These are phyloP conservation scores for Trypanosoma boissoni DNA, from an alignment of 208 protist species.

Conservation along the genomic window DNA sequence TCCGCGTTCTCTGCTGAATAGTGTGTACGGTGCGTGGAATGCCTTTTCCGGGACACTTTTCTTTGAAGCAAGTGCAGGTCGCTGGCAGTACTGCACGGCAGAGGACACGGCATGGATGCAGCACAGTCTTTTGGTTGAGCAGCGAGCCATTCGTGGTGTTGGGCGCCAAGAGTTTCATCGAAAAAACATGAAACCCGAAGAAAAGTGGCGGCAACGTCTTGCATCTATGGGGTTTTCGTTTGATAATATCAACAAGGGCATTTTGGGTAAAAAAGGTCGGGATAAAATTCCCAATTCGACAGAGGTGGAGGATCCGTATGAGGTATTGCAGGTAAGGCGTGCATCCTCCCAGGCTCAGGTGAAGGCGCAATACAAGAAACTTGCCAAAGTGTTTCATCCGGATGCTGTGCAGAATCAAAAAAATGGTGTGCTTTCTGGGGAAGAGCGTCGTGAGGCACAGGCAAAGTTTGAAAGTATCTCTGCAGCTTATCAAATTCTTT, in stretches of 20 bases:
- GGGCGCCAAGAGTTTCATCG: constrained; percentile 75
- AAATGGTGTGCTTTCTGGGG: constrained; percentile 23
- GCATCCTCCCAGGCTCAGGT: constrained; percentile 60
- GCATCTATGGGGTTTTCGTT: constrained; percentile 75
- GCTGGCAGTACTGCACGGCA: constrained; percentile 66
- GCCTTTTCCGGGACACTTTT: constrained; percentile 54
- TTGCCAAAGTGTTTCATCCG: constrained; percentile 85
- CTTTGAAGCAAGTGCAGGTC: constrained; percentile 70
- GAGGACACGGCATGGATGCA: constrained; percentile 36
- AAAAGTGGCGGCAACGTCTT: constrained; percentile 56
- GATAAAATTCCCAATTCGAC: constrained; percentile 14
- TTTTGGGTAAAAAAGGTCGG: constrained; percentile 12
- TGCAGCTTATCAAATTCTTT: constrained; percentile 81
- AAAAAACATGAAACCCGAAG: constrained; percentile 55
- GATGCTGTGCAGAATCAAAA: constrained; percentile 53
- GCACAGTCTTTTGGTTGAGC: constrained; percentile 56
- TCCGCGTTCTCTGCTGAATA: constrained; percentile 56
- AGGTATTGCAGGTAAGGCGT: constrained; percentile 64
- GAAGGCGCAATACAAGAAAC: constrained; percentile 84
- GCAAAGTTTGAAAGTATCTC: constrained; percentile 71
- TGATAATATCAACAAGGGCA: constrained; percentile 42
- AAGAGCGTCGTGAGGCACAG: constrained; percentile 48
- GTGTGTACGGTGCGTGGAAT: constrained; percentile 58
- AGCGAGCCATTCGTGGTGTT: constrained; percentile 64
- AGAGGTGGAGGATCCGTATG: constrained; percentile 56